These are phyloP conservation scores for Triticum urartu DNA, from an alignment of 176 grass and related monocot genomes.

Conservation along the genomic window DNA sequence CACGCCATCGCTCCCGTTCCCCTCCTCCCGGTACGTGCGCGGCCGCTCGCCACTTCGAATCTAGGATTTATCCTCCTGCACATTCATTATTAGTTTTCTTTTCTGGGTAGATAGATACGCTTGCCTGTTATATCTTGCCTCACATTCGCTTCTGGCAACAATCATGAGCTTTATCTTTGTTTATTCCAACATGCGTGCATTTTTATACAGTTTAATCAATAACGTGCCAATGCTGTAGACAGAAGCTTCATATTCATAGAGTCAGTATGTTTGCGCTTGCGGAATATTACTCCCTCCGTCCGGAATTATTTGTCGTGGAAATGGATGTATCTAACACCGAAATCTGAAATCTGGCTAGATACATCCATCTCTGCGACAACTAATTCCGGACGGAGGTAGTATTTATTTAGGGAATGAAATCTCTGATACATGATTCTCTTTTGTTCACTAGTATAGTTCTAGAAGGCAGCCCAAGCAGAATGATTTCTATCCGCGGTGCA, in stretches of 20 bases:
- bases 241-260: slow-evolving; percentile 1
- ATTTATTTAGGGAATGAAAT: neutral
- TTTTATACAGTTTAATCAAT: neutral
- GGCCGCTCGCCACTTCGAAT: neutral
- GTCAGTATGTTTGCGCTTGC: neutral
- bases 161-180: neutral
- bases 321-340: no score
- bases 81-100: no score
- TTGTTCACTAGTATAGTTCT: slow-evolving; percentile 55
- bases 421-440: slow-evolving; percentile 12
- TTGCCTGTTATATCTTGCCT: neutral
- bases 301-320: no score
- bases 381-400: no score
- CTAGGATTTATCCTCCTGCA: neutral
- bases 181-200: slow-evolving; percentile 1
- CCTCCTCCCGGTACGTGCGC: slow-evolving; percentile 57
- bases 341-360: no score
- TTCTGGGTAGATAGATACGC: neutral
- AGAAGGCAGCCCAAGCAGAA: slow-evolving; percentile 61
- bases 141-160: slow-evolving; percentile 6
- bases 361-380: no score
- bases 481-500: slow-evolving; percentile 66
- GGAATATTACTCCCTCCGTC: no score
- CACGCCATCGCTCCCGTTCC: slow-evolving; percentile 46
- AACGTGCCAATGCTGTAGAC: slow-evolving; percentile 19